Percentiles rank a stretch among this genome's conserved stretches.
These are phyloP conservation scores for Eucommia ulmoides DNA, from an alignment of 257 asterid species.

Conservation along the genomic window DNA sequence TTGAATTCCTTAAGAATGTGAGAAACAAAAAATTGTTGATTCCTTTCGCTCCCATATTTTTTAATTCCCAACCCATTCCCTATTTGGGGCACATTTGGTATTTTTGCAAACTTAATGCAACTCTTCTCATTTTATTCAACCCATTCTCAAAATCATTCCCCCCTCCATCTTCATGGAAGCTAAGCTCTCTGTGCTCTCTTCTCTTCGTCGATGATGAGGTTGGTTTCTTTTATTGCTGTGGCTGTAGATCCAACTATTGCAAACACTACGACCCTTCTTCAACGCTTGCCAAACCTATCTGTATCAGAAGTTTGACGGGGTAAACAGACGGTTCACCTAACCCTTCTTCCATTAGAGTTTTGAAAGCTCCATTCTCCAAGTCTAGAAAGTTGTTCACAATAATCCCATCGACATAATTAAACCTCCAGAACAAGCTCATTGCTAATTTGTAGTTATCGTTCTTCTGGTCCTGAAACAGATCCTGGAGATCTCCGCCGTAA, in stretches of 20 bases:
- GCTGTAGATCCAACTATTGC: conserved; percentile 58
- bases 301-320: conserved; percentile 24
- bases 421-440: conserved; percentile 1
- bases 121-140: no score
- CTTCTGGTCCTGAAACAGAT: conserved; percentile 8
- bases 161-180: no score
- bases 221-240: no score
- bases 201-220: no score
- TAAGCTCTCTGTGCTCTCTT: no score
- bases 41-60: no score
- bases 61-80: no score
- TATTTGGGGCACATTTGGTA: no score
- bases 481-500: conserved; percentile 8
- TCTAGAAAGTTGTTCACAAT: conserved; percentile 21
- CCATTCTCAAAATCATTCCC: no score
- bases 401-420: conserved; percentile 12
- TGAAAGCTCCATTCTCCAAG: conserved; percentile 18
- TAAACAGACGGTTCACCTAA: conserved; percentile 12
- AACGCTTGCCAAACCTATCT: neutral
- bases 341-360: conserved; percentile 2
- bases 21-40: no score
- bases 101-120: no score
- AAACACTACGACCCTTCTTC: conserved; percentile 10
- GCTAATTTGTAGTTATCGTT: conserved; percentile 6
- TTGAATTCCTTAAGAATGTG: no score